Conservation (phyloP, 2,329 filamentous ascomycete species). For the Cercospora brassicicola region DNA sequence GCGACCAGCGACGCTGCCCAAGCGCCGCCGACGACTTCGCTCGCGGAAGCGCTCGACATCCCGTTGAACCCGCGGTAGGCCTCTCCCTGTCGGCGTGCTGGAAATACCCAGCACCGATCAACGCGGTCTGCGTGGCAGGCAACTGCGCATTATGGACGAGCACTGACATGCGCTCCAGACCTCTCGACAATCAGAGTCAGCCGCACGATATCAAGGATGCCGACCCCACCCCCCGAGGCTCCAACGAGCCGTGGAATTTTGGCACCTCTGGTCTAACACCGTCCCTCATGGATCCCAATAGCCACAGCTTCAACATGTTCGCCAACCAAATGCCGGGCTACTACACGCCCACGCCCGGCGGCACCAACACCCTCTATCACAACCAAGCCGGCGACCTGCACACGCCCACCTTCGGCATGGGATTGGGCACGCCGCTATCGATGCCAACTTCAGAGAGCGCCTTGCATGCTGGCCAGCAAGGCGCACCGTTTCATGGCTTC, state of each 20-base stretch:
- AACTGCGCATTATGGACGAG: slow-evolving; percentile 19
- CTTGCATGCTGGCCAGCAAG: slow-evolving; percentile 59
- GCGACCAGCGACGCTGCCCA: slow-evolving; percentile 45
- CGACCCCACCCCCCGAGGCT: slow-evolving; percentile 77
- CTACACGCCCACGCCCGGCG: slow-evolving; percentile 80
- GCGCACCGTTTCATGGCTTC: slow-evolving; percentile 66
- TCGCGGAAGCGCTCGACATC: slow-evolving; percentile 50
- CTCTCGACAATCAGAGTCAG: slow-evolving; percentile 26
- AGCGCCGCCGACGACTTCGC: slow-evolving; percentile 42
- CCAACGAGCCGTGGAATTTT: slow-evolving; percentile 74
- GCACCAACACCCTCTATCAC: slow-evolving; percentile 77
- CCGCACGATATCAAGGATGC: slow-evolving; percentile 63
- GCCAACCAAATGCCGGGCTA: slow-evolving; percentile 78
- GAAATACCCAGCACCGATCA: slow-evolving; percentile 20
- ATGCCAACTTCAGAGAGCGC: slow-evolving; percentile 70
- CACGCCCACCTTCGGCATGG: slow-evolving; percentile 70
- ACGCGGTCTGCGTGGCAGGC: slow-evolving; percentile 25
- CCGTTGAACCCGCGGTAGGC: slow-evolving; percentile 49
- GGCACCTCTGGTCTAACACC: slow-evolving; percentile 65
- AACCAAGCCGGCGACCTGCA: slow-evolving; percentile 77
- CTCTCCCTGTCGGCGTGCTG: slow-evolving; percentile 21
- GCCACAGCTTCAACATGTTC: slow-evolving; percentile 76
- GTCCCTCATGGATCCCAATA: slow-evolving; percentile 81
- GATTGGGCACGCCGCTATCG: slow-evolving; percentile 77
- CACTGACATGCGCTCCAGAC: slow-evolving; percentile 29